These are phyloP conservation scores for Aspergillus neoniger DNA, from an alignment of 2,329 filamentous ascomycete genomes.

Conservation along the genomic window DNA sequence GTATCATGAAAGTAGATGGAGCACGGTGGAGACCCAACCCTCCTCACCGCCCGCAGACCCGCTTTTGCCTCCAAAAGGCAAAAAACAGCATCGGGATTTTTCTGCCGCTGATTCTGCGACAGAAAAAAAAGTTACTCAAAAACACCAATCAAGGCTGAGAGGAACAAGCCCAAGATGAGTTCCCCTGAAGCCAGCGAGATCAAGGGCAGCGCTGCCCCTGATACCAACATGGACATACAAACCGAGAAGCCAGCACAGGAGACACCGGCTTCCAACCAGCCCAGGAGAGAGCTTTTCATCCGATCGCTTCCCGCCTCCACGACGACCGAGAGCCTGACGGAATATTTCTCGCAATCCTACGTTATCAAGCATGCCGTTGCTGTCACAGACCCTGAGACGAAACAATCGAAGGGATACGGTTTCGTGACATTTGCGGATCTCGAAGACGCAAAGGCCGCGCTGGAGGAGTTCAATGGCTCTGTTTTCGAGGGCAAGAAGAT, in stretches of 20 bases:
- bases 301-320: constrained; percentile 76
- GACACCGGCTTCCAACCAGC: constrained; percentile 28
- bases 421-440: constrained; percentile 96
- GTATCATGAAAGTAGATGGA: not conserved
- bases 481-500: constrained; percentile 78
- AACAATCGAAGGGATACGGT: constrained; percentile 86
- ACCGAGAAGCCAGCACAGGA: constrained; percentile 25
- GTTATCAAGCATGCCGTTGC: constrained; percentile 96
- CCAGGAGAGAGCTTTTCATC: constrained; percentile 77
- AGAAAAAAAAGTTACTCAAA: constrained; percentile 17
- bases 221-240: constrained; percentile 24
- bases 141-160: constrained; percentile 16
- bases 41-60: constrained; percentile 28
- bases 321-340: constrained; percentile 79
- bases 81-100: constrained; percentile 26
- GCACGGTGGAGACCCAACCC: not conserved
- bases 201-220: constrained; percentile 17
- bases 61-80: constrained; percentile 13
- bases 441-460: constrained; percentile 81
- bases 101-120: constrained; percentile 40
- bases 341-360: constrained; percentile 90
- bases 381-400: constrained; percentile 80
- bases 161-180: constrained; percentile 37
- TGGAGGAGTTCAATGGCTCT: constrained; percentile 77
- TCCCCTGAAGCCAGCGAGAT: constrained; percentile 28